Base-by-base conservation (phyloP, 2,329 filamentous ascomycete genomes). In the Apiospora arundinis region DNA sequence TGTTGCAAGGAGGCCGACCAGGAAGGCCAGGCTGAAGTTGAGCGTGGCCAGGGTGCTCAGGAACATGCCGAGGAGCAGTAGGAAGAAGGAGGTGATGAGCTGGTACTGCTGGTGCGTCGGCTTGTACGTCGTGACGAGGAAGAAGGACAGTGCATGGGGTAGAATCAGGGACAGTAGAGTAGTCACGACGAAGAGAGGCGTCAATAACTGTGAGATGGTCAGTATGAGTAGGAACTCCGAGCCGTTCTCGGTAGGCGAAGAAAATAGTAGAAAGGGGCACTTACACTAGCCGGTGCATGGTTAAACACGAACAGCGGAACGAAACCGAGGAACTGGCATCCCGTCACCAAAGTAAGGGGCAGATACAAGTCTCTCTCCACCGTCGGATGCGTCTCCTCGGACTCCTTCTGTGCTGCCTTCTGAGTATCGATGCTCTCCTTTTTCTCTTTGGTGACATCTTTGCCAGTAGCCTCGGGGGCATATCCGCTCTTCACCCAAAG, bases 31-130 rank as follows among this genome's bases (percentile, higher is more conserved):
- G 3, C 93, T 95, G 86, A 99, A 99, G 83, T 99, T 99, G 69
- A 99, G 89, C 0, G 95, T 99, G 2, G 96, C 95, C 16, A 99
- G 92, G 0, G 95, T 92, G 16, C 95, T 95, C 74, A 99, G 90
- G 77, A 94, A 95, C 85, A 98, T 93, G 77, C 96, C 96, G 0
- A 98, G 89, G 12, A 97, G 86, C 16, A 99, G 90, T n/a, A 98
- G 89, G 7, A 95, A 97, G 84, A 98, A 95, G 71, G 92, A 96
- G 80, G 97, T 95, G 74, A 95, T 91, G 69, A 98, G 89, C 67
- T 91, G 89, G 77, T 92, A 91, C 78, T 95, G 92, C 78, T 95
- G 93, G 4, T 81, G 75, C 0, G 90, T 91, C 1, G 91, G 89
- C 32, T 81, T 82, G 77, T 81, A 88, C 73, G 83, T 81, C 32